Base-by-base conservation (phyloP, 2,329 filamentous ascomycete species). In the Fusarium torreyae region DNA sequence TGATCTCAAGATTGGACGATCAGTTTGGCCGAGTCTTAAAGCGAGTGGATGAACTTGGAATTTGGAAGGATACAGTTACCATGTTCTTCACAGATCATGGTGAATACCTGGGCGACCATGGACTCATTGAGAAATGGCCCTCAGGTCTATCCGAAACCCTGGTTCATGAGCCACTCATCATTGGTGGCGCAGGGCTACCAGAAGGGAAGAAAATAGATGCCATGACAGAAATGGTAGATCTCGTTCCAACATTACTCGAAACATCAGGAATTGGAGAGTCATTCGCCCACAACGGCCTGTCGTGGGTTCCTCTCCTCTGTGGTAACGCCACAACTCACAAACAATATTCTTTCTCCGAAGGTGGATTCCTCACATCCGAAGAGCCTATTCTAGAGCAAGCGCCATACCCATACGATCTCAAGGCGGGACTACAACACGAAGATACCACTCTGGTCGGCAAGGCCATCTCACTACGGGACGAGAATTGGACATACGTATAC, bases 111-210 rank as follows among this genome's bases (percentile, higher is more conserved):
- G 83, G 82, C 14, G 82, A 85, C 52, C 77, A 84, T 53, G 82
- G 82, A 0, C 70, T 85, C 14, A 81, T 86, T 22, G 83, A 85
- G 69, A 85, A 85, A 58, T 85, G 83, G 82, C 82, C 81, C 0
- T 82, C 80, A 0, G 82, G 79, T 4, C 66, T 84, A 0, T 82
- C 79, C 0, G 80, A 84, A 33, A 76, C 77, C 1, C 75, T 85
- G 1, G 76, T 80, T 0, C 81, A 81, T 17, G 81, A 84, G 51
- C 83, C 82, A 1, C 73, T 85, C 1, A 80, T 85, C 22, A 76
- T 84, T 17, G 82, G 77, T 2, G 82, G 82, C 1, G 81, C 74
- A 0, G 81, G 81, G 0, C 57, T 84, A 1, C 81, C 81, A 1
- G 52, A 74, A 8, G 79, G 79, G 7, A 76, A 76, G 17, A 74